Conservation (phyloP, 768 basidiomycete species). For the Vararia minispora region DNA sequence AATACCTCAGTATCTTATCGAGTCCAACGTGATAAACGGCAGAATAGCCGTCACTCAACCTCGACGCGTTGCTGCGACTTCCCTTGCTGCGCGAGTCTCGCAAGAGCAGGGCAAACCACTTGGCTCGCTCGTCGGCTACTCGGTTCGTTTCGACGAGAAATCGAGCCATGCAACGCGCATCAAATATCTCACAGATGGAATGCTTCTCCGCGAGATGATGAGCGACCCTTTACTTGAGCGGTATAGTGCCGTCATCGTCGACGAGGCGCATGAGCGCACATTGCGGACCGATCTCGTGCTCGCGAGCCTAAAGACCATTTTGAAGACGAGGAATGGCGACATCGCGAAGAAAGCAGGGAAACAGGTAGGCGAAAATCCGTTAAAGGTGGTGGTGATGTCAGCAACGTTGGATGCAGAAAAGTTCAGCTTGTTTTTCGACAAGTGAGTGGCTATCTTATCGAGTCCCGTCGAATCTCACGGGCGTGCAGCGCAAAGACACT, state of each 20-base stretch:
- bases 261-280: conserved; percentile 96
- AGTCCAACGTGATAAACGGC: conserved; percentile 62
- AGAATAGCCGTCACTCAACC: conserved; percentile 93
- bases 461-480: too few relatives aligned
- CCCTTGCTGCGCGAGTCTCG: conserved; percentile 87
- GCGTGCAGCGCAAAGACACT: conserved; percentile 79
- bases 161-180: conserved; percentile 64
- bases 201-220: conserved; percentile 89
- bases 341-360: conserved; percentile 35
- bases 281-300: conserved; percentile 91
- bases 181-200: conserved; percentile 97
- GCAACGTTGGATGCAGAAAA: conserved; percentile 95
- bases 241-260: conserved; percentile 86
- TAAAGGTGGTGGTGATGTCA: conserved; percentile 95
- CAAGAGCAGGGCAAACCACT: conserved; percentile 64
- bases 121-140: conserved; percentile 81
- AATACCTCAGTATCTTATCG: conserved; percentile 91
- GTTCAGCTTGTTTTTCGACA: conserved; percentile 79
- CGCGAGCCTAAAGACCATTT: conserved; percentile 79
- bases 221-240: conserved; percentile 62
- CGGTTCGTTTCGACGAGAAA: conserved; percentile 90
- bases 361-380: conserved; percentile 41
- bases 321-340: conserved; percentile 44
- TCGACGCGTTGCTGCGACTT: conserved; percentile 87
- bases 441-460: conserved; percentile 41